Percentiles rank a stretch among this genome's conserved stretches.
phyloP scores from a whole-genome alignment of 108 stramenopile genomes.

The Mayamaea pseudoterrestris region DNA sequence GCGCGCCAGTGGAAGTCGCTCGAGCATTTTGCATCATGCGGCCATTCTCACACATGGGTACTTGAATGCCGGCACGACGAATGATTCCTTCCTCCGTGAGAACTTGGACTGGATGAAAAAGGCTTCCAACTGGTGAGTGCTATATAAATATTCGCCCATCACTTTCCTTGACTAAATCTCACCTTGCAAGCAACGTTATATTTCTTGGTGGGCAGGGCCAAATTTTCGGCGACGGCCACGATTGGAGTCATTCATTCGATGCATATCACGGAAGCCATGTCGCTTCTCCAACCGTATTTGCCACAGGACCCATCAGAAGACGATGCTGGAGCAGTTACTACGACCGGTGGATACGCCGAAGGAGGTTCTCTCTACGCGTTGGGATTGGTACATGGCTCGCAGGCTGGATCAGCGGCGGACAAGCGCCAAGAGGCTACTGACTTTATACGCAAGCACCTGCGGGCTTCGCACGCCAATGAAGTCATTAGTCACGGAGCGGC shows the following conservation, averaged over 20 bases:
- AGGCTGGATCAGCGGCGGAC: conserved; percentile 67
- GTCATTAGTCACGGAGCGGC: conserved; percentile 96
- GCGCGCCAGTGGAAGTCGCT: conserved; percentile 47
- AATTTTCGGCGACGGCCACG: conserved; percentile 95
- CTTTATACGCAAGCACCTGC: conserved; percentile 60
- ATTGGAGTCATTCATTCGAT: conserved; percentile 96
- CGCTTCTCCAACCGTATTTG: conserved; percentile 92
- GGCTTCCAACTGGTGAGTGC: conserved; percentile 93
- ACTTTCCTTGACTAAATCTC: conserved; percentile 3
- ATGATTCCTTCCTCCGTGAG: conserved; percentile 92
- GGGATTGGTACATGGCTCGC: conserved; percentile 92
- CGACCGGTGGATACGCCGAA: conserved; percentile 86
- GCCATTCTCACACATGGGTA: conserved; percentile 88
- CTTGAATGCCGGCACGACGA: conserved; percentile 92
- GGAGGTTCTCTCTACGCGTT: conserved; percentile 95
- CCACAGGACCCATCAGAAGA: conserved; percentile 70
- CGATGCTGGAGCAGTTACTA: conserved; percentile 37
- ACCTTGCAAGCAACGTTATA: conserved; percentile 2
- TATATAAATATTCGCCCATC: not conserved
- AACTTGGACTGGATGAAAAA: conserved; percentile 99
- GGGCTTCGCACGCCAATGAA: conserved; percentile 86
- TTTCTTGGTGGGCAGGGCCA: conserved; percentile 81
- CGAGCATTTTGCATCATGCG: conserved; percentile 90
- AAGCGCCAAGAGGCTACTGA: conserved; percentile 73
- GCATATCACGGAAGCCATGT: conserved; percentile 94